A percentile compares a stretch with the other conserved stretches of the same genome.
phyloP scores from a whole-genome alignment of 2,329 filamentous ascomycete genomes.

The Neopestalotiopsis clavispora region DNA sequence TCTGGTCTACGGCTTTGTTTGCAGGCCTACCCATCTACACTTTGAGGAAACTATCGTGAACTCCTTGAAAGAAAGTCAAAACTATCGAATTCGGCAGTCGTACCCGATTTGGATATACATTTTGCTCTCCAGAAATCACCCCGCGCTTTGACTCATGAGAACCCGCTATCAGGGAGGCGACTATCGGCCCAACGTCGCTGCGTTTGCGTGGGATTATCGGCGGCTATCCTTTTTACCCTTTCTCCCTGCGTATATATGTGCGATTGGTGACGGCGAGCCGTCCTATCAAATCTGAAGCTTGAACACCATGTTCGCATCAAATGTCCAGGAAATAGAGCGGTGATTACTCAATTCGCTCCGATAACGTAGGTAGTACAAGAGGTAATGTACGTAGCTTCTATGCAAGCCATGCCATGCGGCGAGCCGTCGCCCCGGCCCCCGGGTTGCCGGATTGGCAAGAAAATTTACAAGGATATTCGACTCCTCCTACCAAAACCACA shows the following conservation, averaged over 20 bases:
- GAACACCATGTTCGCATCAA: background rate
- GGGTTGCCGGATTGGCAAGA: background rate
- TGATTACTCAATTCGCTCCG: background rate
- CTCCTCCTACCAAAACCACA: background rate
- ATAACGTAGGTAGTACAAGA: background rate
- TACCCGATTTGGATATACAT: slow-evolving; percentile 1
- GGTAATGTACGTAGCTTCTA: background rate
- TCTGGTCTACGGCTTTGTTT: background rate
- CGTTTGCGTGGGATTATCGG: background rate
- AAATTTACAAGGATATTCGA: background rate
- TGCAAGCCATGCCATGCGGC: background rate
- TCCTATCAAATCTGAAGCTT: background rate
- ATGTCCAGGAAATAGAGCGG: background rate
- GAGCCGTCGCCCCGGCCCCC: background rate
- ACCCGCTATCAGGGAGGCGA: slow-evolving; percentile 3
- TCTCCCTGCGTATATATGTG: background rate
- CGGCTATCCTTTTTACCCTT: background rate
- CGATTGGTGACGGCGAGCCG: background rate
- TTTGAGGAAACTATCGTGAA: background rate
- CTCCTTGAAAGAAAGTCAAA: background rate
- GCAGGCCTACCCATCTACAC: background rate
- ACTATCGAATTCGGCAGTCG: background rate
- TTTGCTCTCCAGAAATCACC: background rate
- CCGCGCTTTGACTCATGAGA: slow-evolving; percentile 14
- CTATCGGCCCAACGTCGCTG: background rate